Evolutionary conservation across 345 rosid genomes (phyloP), one percentile per base, ranked within the genome.

Genomic region (Pugionium dolabratum): DNA sequence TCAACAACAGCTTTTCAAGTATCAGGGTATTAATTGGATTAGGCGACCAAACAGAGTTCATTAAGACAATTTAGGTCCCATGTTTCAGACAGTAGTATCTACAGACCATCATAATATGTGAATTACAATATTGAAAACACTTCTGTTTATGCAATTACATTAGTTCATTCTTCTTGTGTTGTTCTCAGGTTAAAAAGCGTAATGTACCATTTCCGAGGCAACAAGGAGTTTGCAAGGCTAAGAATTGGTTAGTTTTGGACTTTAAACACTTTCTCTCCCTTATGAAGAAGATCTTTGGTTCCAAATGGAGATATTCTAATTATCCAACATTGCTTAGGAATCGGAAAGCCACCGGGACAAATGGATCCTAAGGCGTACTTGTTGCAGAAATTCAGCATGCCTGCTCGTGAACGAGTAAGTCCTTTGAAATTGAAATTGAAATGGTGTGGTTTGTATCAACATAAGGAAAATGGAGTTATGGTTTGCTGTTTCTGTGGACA

Each of bases 341-440:
- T 92, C 40, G 93, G 91, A 9, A 83, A 79, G 77, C 97, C 97
- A 30, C 91, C 91, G 5, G 96, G 98, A 74, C 97, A 87, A 79
- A 92, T 89, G 98, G 98, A 92, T 69, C 98, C 98, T 35, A 92
- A 89, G 69, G 98, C 97, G 63, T 92, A 87, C 67, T 75, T 87
- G 79, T 77, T 92, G 68, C 98, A 92, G 79, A 89, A 81, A 75
- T 87, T 89, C 80, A 92, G 84, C 70, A 76, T 70, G 32, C 64
- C 70, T 54, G 85, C 85, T 65, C 83, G 73, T 74, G 84, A 80
- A 69, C 83, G 79, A 48, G 97, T 89, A 79, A 80, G 83, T 66
- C 55, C 47, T 18, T 18, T 18, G 43, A 43, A 47, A 54, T 18
- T 18, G 43, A 43, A 47, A 54, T 30, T 62, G 27, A 56, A 40